Evolutionary conservation across 495 filamentous ascomycete species (phyloP), one percentile per base, ranked within the genome.

Genomic region (Hypomontagnella submonticulosa): DNA sequence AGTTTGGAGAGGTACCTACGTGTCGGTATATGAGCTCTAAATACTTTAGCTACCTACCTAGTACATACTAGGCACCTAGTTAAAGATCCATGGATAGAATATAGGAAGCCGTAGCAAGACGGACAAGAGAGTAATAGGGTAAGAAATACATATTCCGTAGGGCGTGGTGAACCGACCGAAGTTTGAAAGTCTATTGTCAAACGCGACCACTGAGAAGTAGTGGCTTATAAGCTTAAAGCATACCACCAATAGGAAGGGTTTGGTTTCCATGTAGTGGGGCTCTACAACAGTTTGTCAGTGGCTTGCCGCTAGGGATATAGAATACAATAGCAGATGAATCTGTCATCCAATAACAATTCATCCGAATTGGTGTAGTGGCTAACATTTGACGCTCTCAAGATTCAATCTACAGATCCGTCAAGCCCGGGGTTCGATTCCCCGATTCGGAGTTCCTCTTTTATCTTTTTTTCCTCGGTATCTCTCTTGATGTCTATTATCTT

Each of bases 371-470:
- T 75, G 67, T 75, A 71, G 66, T 72, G 70, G 70, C 70, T 53
- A 74, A 74, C 72, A 74, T 74, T 71, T 72, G 72, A 70, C 72
- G 72, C 72, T 74, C 72, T 74, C 72, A 71, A 19, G 55, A 36
- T 33, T 40, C 2, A 19, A n/a, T 18, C 15, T 12, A 30, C 38
- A 20, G 59, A 19, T 36, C 72, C 72, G 72, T 70, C 72, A 72
- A 72, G 72, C 72, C 70, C 72, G 72, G 72, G 72, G 72, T 74
- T 74, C 72, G 72, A 74, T 74, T 74, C 72, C 72, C 72, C 72
- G 72, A 74, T 74, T 74, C 72, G 72, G 72, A 74, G 72, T 56
- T 15, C 20, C 7, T 37, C 61, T 47, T 56, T 67, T 62, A 8
- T 37, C 20, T 44, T 33, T 59, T 67, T 52, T 41, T 46, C 47